A percentile compares a stretch with the other conserved stretches of the same genome.
Conservation (phyloP, 139 green algal genomes). For the Coelastrella sp. region DNA sequence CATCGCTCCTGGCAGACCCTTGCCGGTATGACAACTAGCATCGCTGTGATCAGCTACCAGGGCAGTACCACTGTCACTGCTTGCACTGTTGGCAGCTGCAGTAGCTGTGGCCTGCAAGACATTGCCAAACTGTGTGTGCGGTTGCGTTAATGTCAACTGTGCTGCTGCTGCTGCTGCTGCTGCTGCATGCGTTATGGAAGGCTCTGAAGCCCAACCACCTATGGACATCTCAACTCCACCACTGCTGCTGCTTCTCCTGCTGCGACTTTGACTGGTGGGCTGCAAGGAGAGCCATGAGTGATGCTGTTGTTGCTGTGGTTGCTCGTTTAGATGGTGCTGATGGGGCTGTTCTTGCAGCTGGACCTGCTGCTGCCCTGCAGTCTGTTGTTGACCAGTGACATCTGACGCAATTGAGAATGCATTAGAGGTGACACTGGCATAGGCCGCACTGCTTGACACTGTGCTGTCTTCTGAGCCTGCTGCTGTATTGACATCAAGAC, state of each 20-base stretch:
- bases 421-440: not conserved
- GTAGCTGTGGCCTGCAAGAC: not conserved
- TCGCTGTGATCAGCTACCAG: too few relatives aligned
- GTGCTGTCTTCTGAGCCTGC: not conserved
- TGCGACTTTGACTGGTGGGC: not conserved
- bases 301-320: not conserved
- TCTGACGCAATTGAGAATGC: not conserved
- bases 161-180: conserved; percentile 13
- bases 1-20: not conserved
- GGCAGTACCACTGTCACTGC: not conserved
- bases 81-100: not conserved
- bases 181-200: too few relatives aligned
- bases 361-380: not conserved
- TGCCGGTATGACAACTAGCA: too few relatives aligned
- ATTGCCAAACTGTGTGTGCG: too few relatives aligned
- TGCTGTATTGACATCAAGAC: not conserved
- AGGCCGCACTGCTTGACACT: not conserved
- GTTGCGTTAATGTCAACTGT: not conserved
- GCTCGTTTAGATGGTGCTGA: not conserved
- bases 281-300: not conserved
- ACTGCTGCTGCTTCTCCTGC: conserved; percentile 8
- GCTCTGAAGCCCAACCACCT: conserved; percentile 17
- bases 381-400: not conserved
- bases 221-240: conserved; percentile 22
- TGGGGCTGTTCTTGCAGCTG: not conserved